Base-by-base conservation (phyloP, 2,329 filamentous ascomycete species). In the Diaporthe capsici region DNA sequence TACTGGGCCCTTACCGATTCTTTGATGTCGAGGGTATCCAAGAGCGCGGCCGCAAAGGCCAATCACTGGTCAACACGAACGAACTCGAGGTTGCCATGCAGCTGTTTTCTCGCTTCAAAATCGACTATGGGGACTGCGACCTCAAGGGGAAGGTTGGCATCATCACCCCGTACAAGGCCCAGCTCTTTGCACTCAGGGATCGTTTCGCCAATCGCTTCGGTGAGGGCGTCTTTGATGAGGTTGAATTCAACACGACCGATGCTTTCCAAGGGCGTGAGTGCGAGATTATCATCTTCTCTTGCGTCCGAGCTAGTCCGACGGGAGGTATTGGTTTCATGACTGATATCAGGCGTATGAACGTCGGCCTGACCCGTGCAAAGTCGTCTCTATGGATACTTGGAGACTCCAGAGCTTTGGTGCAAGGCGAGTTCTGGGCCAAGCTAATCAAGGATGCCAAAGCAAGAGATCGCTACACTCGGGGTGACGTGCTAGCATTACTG, bases 231-330 rank as follows among this genome's bases (percentile, higher is more conserved):
- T 89, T 92, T 34, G 92, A 94, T 44, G 90, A 90, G 28, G 94
- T 99, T 78, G 97, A 99, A 79, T 99, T 99, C 90, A 99, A 99
- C 84, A 99, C 97, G 0, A 99, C 97, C 0, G 97, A 99, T 85
- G 97, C 97, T 25, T 99, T 98, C 84, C 97, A 99, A 84, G 97
- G 97, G 77, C 92, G 97, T 79, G 97, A 99, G 84, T 97, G 95
- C 81, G 97, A 99, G 82, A 93, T 99, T 78, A 98, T 99, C 84
- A 98, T 99, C 78, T 99, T 99, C 87, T 98, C 97, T 55, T 99
- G 97, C 84, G 97, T 99, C 77, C 93, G 97, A 86, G 96, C 97
- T 31, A 96, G 94, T 42, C 91, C 94, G n/a, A 94, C 93, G 10
- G 94, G 94, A n/a, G 95, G 96, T 81, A 98, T 99, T 81, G 97